These are phyloP conservation scores for Dothiorella sarmentorum DNA, from an alignment of 2,329 filamentous ascomycete species.

Conservation along the genomic window DNA sequence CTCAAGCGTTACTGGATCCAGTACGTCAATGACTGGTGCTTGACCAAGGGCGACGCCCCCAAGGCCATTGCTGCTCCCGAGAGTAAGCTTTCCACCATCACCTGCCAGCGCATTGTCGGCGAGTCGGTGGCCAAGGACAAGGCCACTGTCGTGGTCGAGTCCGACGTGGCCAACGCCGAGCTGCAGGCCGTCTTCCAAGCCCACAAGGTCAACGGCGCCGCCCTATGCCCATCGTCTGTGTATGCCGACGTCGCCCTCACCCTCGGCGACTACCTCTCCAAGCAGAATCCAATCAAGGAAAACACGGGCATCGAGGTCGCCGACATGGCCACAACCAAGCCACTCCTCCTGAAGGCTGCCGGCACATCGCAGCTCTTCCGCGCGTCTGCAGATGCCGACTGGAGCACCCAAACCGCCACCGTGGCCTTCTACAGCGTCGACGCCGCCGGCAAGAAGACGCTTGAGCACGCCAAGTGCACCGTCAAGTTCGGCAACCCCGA, in stretches of 20 bases:
- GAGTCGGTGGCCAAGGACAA: too few species aligned
- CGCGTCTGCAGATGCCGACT: constrained; percentile 29
- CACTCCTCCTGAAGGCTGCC: not conserved
- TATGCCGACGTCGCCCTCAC: constrained; percentile 36
- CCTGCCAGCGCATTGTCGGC: too few species aligned
- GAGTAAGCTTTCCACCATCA: too few species aligned
- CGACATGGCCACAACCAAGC: constrained; percentile 36
- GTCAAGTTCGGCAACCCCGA: not conserved
- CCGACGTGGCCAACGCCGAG: too few species aligned
- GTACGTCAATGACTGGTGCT: constrained; percentile 33
- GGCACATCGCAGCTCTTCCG: not conserved
- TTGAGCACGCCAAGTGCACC: constrained; percentile 28
- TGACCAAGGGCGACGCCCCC: constrained; percentile 30
- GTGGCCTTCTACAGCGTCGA: constrained; percentile 36
- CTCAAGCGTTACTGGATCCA: constrained; percentile 37
- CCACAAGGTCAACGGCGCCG: constrained; percentile 45
- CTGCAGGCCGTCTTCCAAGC: too few species aligned
- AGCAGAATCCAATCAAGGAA: constrained; percentile 6
- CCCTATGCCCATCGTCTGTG: constrained; percentile 41
- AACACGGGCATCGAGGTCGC: constrained; percentile 36
- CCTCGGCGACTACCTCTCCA: constrained; percentile 29
- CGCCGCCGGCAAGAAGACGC: constrained; percentile 35
- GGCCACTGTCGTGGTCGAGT: too few species aligned
- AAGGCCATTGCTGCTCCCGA: too few species aligned
- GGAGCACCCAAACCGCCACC: too few species aligned